Evolutionary conservation across 75 land plant genomes (phyloP).

Genomic region (Cryptomeria japonica): DNA sequence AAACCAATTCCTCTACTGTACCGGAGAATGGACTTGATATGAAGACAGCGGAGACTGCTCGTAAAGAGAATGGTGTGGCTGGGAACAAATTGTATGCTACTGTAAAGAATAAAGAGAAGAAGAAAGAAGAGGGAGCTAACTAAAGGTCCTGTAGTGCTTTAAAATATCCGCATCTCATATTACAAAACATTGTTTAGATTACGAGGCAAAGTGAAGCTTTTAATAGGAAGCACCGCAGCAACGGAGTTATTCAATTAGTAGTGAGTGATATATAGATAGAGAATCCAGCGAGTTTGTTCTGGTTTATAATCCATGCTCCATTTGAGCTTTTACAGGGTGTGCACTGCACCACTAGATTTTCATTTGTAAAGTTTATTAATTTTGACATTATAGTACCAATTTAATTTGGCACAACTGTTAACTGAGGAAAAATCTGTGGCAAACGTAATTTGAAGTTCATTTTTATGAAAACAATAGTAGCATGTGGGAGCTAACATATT

Average conservation of each 20-base stretch:
- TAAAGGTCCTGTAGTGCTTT: neutral
- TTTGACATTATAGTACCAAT: neutral
- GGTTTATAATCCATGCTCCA: neutral
- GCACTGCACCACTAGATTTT: neutral
- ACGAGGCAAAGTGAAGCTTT: neutral
- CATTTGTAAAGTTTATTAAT: neutral
- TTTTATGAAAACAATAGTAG: neutral
- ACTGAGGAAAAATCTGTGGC: neutral
- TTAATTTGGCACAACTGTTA: neutral
- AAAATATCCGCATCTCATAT: neutral
- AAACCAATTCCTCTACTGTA: neutral
- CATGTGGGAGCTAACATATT: neutral
- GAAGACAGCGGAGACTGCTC: neutral
- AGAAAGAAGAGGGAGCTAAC: neutral
- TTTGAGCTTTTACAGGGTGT: neutral
- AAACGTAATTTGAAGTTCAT: neutral
- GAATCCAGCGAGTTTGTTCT: neutral
- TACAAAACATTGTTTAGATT: neutral
- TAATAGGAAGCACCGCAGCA: neutral
- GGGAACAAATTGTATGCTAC: neutral
- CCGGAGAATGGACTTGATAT: neutral
- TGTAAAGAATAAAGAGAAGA: neutral
- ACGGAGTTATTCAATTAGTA: neutral
- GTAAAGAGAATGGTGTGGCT: neutral
- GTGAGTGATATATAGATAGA: neutral